Base-by-base conservation (phyloP, 2,329 filamentous ascomycete species). In the Penicillium sp. region DNA sequence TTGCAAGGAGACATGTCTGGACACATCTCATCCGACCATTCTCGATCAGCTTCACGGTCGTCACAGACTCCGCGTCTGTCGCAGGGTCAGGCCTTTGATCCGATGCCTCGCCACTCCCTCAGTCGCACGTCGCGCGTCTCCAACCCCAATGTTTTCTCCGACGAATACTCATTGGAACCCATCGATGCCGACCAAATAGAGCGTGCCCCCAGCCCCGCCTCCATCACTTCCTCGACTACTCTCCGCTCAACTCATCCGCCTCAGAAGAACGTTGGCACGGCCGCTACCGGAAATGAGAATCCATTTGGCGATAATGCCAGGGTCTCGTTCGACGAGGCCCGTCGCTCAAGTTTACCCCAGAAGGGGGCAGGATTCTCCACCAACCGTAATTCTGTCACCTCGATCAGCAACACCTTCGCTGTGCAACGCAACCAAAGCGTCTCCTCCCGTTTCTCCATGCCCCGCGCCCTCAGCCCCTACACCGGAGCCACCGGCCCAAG, bases 401-500 rank as follows among this genome's bases (percentile, higher is more conserved):
- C 63, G 16, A 56, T 45, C 34, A 58, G 50, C 41, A 62, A 55
- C 17, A 50, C 55, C 11, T 67, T 65, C 14, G 57, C 61, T 11
- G 49, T 62, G 5, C 62, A 64, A 42, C 62, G 69, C 52, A 69
- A 67, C 15, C 60, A 68, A 36, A 72, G 69, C 41, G 64, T 62
- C n/a, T 67, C 65, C 5, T 73, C 70, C 21, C 64, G 66, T 33
- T 67, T 72, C 36, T 69, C 68, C 4, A 64, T 73, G 20, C 69
- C 70, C 26, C 65, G 71, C 41, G 64, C 70, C 14, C 58, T 87
- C 41, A 83, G 79, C 42, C 84, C 84, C 9, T 86, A 88, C 50
- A 77, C 78, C 37, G 84, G 82, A 5, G 78, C 81, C 1, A 80
- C 78, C 3, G 84, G 82, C 2, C 87, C 88, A 13, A 93, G 86